Percentiles rank a stretch among this genome's conserved stretches.
These are phyloP conservation scores for Arthrocladium fulminans DNA, from an alignment of 2,329 filamentous ascomycete genomes.

Conservation along the genomic window DNA sequence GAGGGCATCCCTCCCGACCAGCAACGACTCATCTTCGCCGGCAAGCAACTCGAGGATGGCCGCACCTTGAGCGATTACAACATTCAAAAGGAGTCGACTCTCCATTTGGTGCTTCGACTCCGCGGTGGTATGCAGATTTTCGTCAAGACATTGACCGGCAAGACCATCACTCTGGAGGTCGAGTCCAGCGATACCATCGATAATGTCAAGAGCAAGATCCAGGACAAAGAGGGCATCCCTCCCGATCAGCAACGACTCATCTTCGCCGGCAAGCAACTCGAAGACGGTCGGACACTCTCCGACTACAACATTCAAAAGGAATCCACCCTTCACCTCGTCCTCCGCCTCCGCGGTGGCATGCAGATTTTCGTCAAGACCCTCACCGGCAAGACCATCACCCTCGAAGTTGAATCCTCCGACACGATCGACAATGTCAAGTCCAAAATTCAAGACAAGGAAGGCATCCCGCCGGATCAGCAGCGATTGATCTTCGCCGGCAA, in stretches of 20 bases:
- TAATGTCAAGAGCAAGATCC: conserved; percentile 89
- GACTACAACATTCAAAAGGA: conserved; percentile 98
- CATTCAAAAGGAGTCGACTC: conserved; percentile 86
- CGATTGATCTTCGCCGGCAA: conserved; percentile 63
- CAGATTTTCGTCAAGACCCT: conserved; percentile 79
- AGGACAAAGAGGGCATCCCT: conserved; percentile 73
- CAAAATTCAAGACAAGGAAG: conserved; percentile 77
- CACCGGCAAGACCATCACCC: conserved; percentile 62
- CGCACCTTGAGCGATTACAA: conserved; percentile 88
- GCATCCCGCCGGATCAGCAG: conserved; percentile 62
- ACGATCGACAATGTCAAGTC: conserved; percentile 63
- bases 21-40: conserved; percentile 91
- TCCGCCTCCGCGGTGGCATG: conserved; percentile 75
- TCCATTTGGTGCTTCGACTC: conserved; percentile 77
- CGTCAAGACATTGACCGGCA: conserved; percentile 60
- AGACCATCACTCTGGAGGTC: conserved; percentile 89
- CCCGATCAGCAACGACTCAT: conserved; percentile 92
- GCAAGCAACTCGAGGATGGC: conserved; percentile 92
- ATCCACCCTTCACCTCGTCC: conserved; percentile 69
- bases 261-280: conserved; percentile 86
- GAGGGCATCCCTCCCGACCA: conserved; percentile 94
- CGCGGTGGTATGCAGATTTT: conserved; percentile 57
- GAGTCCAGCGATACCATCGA: conserved; percentile 86
- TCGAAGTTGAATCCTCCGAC: conserved; percentile 59
- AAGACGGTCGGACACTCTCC: conserved; percentile 80